These are phyloP conservation scores for Sporisorium exsertum DNA, from an alignment of 1,284 basidiomycete species.

Conservation along the genomic window DNA sequence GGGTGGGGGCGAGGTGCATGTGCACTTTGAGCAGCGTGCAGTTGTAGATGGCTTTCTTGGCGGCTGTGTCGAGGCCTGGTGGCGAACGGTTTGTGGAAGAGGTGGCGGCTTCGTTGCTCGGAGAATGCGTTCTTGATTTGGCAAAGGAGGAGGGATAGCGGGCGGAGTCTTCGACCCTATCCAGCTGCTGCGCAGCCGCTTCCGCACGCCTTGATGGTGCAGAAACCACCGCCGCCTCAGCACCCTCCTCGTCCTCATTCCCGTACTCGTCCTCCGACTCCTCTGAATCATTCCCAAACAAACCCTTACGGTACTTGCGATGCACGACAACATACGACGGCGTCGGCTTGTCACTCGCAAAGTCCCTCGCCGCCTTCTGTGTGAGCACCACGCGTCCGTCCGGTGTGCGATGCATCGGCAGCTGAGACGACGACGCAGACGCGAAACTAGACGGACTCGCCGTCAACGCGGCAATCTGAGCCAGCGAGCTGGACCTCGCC, in stretches of 20 bases:
- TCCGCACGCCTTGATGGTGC: background rate
- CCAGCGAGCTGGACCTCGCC: conserved; percentile 32
- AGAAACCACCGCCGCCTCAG: background rate
- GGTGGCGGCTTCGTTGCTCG: conserved; percentile 8
- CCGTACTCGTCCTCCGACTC: conserved; percentile 63
- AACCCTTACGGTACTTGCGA: conserved; percentile 30
- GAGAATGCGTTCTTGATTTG: conserved; percentile 19
- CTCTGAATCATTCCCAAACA: conserved; percentile 42
- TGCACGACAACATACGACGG: conserved; percentile 18
- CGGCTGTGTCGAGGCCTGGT: conserved; percentile 49
- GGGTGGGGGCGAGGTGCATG: conserved; percentile 44
- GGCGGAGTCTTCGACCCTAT: background rate
- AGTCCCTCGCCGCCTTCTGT: conserved; percentile 26
- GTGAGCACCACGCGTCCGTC: conserved; percentile 38
- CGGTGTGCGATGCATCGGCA: conserved; percentile 18
- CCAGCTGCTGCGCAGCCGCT: background rate
- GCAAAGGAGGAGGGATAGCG: conserved; percentile 44
- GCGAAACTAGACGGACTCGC: conserved; percentile 11
- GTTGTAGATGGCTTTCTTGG: conserved; percentile 59
- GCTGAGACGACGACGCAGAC: background rate
- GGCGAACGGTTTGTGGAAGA: background rate
- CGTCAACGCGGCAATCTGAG: conserved; percentile 16
- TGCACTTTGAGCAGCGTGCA: conserved; percentile 64
- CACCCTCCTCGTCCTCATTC: conserved; percentile 22
- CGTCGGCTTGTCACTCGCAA: conserved; percentile 14